Conservation (phyloP, 2,329 filamentous ascomycete genomes). For the Claviceps sp. region DNA sequence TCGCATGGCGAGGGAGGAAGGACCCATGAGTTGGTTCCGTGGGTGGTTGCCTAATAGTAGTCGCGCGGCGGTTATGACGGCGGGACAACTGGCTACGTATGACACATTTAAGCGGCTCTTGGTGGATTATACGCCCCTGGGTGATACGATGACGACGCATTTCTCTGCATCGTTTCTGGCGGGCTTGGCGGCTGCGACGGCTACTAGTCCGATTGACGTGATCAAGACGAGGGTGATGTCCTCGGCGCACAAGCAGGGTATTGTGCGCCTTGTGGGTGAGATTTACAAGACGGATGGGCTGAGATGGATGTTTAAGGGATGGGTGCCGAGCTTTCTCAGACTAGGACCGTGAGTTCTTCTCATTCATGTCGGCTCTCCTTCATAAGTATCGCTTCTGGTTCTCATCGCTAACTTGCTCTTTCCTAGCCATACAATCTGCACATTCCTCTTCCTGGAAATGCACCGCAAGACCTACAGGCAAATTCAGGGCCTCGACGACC, state of each 20-base stretch:
- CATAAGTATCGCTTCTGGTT: no score
- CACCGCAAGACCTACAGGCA: constrained; percentile 66
- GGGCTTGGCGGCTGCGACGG: constrained; percentile 70
- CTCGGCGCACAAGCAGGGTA: constrained; percentile 33
- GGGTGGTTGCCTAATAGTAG: constrained; percentile 74
- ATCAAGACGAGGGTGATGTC: constrained; percentile 86
- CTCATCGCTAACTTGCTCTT: constrained; percentile 1
- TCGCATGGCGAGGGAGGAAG: constrained; percentile 80
- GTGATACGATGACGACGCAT: constrained; percentile 61
- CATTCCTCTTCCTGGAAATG: constrained; percentile 74
- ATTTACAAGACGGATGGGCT: constrained; percentile 60
- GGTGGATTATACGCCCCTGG: constrained; percentile 51
- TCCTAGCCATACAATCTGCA: constrained; percentile 67
- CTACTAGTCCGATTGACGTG: constrained; percentile 76
- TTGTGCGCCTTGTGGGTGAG: constrained; percentile 48
- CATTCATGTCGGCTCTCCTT: no score
- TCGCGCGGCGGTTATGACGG: constrained; percentile 78
- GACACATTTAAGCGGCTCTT: constrained; percentile 66
- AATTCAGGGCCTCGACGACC: constrained; percentile 26
- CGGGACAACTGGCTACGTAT: constrained; percentile 71
- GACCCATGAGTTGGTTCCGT: constrained; percentile 61
- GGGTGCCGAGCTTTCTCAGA: constrained; percentile 63
- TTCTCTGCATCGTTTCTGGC: constrained; percentile 66
- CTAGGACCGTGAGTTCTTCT: constrained; percentile 42
- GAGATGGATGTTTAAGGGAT: constrained; percentile 79